Conservation (phyloP, 306 rosid species). For the Rubus parviflorus region DNA sequence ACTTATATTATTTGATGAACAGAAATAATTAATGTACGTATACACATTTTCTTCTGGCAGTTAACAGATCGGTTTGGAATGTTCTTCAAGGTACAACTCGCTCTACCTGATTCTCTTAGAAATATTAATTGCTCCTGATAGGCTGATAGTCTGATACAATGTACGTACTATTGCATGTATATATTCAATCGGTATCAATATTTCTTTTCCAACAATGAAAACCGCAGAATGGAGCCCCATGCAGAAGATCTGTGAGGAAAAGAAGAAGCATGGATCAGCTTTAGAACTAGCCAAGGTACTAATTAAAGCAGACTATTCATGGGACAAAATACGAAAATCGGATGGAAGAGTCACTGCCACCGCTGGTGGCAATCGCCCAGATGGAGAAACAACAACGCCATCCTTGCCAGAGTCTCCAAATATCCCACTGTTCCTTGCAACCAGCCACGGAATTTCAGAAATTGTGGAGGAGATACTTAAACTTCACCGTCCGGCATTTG, state of each 20-base stretch:
- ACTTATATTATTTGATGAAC: not conserved
- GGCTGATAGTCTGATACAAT: no score
- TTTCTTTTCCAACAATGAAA: no score
- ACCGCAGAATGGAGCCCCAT: slow-evolving; percentile 10
- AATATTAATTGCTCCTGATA: no score
- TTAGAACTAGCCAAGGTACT: slow-evolving; percentile 10
- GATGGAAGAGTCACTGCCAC: no score
- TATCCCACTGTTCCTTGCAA: slow-evolving; percentile 20
- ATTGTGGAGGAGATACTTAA: slow-evolving; percentile 1
- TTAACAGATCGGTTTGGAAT: not conserved
- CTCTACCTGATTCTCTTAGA: no score
- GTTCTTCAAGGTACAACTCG: not conserved
- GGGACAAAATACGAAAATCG: not conserved
- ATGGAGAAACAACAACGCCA: no score
- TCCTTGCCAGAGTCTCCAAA: not conserved
- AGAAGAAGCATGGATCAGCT: slow-evolving; percentile 20
- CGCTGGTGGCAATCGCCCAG: no score
- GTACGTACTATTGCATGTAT: no score
- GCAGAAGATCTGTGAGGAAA: not conserved
- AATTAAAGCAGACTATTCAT: not conserved
- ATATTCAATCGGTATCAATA: no score
- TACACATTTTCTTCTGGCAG: not conserved
- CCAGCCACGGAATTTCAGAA: slow-evolving; percentile 19
- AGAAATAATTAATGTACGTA: not conserved
- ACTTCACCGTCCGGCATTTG: slow-evolving; percentile 16